Evolutionary conservation across 345 rosid genomes (phyloP).

Genomic region (Salix exigua): DNA sequence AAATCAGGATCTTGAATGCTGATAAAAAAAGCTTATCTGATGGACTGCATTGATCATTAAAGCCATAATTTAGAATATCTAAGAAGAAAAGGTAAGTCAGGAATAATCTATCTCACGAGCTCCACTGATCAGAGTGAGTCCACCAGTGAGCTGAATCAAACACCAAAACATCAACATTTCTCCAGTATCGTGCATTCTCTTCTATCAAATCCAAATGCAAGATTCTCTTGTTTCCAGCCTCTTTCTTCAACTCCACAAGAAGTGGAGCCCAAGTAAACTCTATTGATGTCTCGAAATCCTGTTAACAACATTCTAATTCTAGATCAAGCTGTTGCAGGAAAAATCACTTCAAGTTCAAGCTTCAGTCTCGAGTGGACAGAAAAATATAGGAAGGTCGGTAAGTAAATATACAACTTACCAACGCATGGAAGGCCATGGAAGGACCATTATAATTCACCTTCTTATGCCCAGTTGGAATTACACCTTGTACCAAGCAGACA

Average conservation of each 20-base stretch:
- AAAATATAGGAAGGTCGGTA: background rate
- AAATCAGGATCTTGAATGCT: background rate
- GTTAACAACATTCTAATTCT: background rate
- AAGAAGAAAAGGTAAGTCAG: background rate
- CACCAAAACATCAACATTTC: conserved; percentile 75
- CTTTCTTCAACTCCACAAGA: conserved; percentile 76
- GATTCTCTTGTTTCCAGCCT: conserved; percentile 49
- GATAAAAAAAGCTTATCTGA: background rate
- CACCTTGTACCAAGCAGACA: conserved; percentile 86
- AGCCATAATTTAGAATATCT: background rate
- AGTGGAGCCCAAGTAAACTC: conserved; percentile 94
- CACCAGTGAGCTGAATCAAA: conserved; percentile 99
- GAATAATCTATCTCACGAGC: conserved; percentile 46
- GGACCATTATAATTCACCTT: conserved; percentile 66
- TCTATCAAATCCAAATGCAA: conserved; percentile 83
- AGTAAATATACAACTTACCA: conserved; percentile 35
- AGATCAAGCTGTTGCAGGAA: background rate
- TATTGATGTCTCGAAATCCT: conserved; percentile 78
- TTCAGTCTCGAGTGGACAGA: no score
- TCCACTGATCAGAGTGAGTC: conserved; percentile 78
- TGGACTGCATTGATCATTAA: background rate
- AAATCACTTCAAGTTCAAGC: no score
- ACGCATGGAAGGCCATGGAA: conserved; percentile 82
- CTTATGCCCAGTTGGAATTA: conserved; percentile 65
- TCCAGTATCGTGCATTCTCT: conserved; percentile 89